Evolutionary conservation across 768 basidiomycete genomes (phyloP), one percentile per base, ranked within the genome.

Genomic region (Amylocystis lapponica): DNA sequence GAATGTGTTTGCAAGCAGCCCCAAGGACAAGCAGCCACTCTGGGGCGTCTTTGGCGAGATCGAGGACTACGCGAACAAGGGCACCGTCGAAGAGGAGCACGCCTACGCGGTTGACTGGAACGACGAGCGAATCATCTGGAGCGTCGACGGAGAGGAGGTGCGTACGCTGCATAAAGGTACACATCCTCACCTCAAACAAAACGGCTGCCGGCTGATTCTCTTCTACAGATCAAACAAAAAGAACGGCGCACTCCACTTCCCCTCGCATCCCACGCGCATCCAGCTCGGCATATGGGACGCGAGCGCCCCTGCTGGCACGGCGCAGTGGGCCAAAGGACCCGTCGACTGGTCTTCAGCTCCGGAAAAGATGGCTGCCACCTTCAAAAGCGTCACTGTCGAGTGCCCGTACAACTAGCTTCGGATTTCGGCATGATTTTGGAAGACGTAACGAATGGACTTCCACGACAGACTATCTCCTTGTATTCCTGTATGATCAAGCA

Each of bases 201-300:
- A 29, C 29, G 17, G 12, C 10, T n/a, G 6, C n/a, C 17, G 13
- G 23, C 37, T 39, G 10, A 27, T 4, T 17, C 21, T 26, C 16
- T 30, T 21, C 4, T 4, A 1, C 43, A 68, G 67, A 46, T 19
- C 45, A 68, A 13, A 65, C 68, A 29, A 34, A 13, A 61, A 60
- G 35, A 59, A 68, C 37, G 65, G 66, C 13, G 50, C 48, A 8
- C 33, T 49, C 14, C 69, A 66, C 43, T 72, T 60, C 47, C 70
- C 71, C 8, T 52, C 62, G 2, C 64, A 67, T 39, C 51, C 61
- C 6, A 43, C 59, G 21, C 67, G 69, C 7, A 37, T 71, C 0
- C 69, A 71, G 42, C 52, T 72, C 7, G 71, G 71, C 3, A 71
- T 73, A 43, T 73, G 71, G 70, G 71, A 72, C 45, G 69, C 68